A percentile compares a stretch with the other conserved stretches of the same genome.
Conservation (phyloP, 116 monocot species). For the Dioscorea cayenensis region DNA sequence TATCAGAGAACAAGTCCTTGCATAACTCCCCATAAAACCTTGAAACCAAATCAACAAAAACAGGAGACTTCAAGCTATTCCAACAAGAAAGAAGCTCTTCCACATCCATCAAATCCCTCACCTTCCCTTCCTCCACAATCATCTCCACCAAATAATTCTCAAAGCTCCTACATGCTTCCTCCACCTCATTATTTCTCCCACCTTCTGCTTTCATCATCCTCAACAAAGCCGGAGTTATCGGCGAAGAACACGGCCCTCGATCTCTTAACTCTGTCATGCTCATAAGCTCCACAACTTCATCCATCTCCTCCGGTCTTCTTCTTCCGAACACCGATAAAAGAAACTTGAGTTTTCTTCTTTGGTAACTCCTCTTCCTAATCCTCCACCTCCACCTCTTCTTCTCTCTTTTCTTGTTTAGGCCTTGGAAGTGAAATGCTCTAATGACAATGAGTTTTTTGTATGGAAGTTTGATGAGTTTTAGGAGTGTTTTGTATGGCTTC, state of each 20-base stretch:
- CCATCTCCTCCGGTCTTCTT: constrained; percentile 12
- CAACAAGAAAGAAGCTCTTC: constrained; percentile 61
- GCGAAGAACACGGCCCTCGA: constrained; percentile 11
- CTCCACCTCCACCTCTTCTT: constrained; percentile 2
- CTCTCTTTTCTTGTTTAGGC: too few relatives aligned
- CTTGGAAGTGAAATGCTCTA: not conserved
- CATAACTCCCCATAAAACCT: constrained; percentile 63
- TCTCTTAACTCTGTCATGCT: constrained; percentile 9
- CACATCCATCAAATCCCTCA: constrained; percentile 57
- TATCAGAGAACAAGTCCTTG: constrained; percentile 39
- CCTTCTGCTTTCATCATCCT: not conserved
- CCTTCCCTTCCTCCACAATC: constrained; percentile 57
- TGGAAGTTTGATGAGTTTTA: constrained; percentile 13
- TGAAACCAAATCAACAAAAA: constrained; percentile 43
- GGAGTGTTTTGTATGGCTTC: constrained; percentile 28
- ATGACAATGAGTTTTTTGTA: constrained; percentile 13
- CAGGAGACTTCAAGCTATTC: constrained; percentile 47
- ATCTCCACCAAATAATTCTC: constrained; percentile 64
- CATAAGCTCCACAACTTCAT: constrained; percentile 13
- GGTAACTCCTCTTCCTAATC: constrained; percentile 4
- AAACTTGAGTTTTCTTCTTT: not conserved
- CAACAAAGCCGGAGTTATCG: constrained; percentile 25
- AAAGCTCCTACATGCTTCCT: constrained; percentile 25
- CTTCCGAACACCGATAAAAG: constrained; percentile 8
- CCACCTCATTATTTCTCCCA: not conserved